Evolutionary conservation across 179 eudicot species (phyloP).

Genomic region (Drosera spatulata): DNA sequence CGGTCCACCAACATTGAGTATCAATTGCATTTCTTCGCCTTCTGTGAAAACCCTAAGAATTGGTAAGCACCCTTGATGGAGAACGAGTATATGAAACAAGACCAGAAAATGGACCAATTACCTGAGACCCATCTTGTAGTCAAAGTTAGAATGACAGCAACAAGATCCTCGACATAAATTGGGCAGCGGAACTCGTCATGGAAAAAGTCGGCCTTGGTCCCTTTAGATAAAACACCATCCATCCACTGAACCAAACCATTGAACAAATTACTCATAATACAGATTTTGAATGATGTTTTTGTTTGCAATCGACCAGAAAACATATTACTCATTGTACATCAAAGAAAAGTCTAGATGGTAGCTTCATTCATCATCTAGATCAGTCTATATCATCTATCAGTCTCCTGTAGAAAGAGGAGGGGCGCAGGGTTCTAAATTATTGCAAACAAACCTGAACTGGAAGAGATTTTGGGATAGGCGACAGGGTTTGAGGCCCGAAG

Average conservation of each 20-base stretch:
- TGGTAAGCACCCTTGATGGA: no score
- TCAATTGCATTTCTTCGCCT: conserved; percentile 40
- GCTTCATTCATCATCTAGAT: no score
- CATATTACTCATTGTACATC: no score
- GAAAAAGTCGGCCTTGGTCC: conserved; percentile 54
- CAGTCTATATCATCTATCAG: no score
- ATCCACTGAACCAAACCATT: conserved; percentile 58
- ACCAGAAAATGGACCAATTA: conserved; percentile 7
- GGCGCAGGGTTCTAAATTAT: neutral
- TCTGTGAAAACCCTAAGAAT: conserved; percentile 21
- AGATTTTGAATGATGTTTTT: no score
- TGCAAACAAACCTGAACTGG: conserved; percentile 62
- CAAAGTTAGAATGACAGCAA: conserved; percentile 36
- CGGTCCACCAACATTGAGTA: conserved; percentile 81
- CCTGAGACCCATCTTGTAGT: conserved; percentile 64
- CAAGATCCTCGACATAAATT: conserved; percentile 81
- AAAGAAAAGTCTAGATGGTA: no score
- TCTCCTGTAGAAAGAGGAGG: neutral
- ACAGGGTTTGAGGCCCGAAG: conserved; percentile 72
- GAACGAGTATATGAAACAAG: neutral
- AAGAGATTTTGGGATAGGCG: conserved; percentile 81
- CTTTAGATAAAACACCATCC: conserved; percentile 62
- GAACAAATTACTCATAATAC: no score
- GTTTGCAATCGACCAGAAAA: no score
- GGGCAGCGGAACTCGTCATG: conserved; percentile 89